Evolutionary conservation across 192 early-diverging fungal species (phyloP).

Genomic region (Chytriomyces sp.): DNA sequence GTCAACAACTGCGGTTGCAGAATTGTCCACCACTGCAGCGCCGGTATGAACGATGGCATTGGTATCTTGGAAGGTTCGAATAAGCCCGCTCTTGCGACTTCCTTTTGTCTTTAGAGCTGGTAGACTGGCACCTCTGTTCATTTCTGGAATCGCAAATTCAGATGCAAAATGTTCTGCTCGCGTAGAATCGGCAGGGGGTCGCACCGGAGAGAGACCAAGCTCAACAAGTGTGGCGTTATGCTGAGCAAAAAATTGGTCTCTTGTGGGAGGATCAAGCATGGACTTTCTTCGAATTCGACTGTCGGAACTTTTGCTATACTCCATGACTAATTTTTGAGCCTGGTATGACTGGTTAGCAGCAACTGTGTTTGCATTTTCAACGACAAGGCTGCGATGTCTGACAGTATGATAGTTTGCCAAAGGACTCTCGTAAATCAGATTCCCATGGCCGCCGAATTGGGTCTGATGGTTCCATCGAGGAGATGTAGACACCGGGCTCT

Average conservation of each 20-base stretch:
- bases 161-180: not conserved
- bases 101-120: not conserved
- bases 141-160: not conserved
- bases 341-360: too few relatives aligned
- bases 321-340: too few relatives aligned
- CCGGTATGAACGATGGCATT: not conserved
- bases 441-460: too few relatives aligned
- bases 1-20: not conserved
- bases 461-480: too few relatives aligned
- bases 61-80: slow-evolving; percentile 1
- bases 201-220: too few relatives aligned
- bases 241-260: slow-evolving; percentile 16
- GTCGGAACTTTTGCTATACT: not conserved
- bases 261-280: slow-evolving; percentile 32
- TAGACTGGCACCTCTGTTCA: not conserved
- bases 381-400: too few relatives aligned
- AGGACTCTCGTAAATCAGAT: too few relatives aligned
- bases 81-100: slow-evolving; percentile 3
- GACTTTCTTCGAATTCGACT: slow-evolving; percentile 14
- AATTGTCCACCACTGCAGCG: not conserved
- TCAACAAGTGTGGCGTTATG: not conserved
- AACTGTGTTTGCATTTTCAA: too few relatives aligned
- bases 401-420: too few relatives aligned
- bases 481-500: too few relatives aligned
- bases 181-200: not conserved